phyloP scores from a whole-genome alignment of 352 stramenopile genomes.

The Globisporangium uncinulatum region DNA sequence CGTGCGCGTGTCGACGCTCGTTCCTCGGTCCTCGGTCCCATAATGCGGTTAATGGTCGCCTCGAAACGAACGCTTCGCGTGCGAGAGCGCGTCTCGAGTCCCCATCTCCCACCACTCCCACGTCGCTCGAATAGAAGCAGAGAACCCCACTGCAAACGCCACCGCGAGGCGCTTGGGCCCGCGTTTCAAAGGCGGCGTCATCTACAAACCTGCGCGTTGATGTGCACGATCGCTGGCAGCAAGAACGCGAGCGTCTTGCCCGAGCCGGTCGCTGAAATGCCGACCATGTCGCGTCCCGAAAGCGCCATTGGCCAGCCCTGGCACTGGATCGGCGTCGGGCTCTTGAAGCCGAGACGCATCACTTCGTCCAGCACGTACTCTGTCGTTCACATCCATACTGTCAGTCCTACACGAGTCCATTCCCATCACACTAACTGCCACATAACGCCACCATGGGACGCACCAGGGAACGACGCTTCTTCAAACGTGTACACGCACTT shows the following conservation, averaged over 20 bases:
- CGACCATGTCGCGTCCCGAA: slow-evolving; percentile 98
- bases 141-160: not conserved
- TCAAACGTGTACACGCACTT: slow-evolving; percentile 97
- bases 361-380: slow-evolving; percentile 98
- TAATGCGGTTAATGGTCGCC: too few species aligned
- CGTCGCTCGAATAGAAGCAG: slow-evolving; percentile 2
- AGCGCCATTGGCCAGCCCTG: slow-evolving; percentile 99
- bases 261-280: slow-evolving; percentile 96
- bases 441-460: not conserved
- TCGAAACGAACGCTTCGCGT: not conserved
- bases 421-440: too few species aligned
- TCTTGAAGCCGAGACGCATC: slow-evolving; percentile 95
- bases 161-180: not conserved
- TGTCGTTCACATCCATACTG: not conserved
- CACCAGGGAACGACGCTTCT: slow-evolving; percentile 87
- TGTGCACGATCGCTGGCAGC: slow-evolving; percentile 99
- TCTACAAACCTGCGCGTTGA: slow-evolving; percentile 97
- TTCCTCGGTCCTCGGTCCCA: too few species aligned
- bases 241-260: slow-evolving; percentile 98
- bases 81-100: not conserved
- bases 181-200: slow-evolving; percentile 16
- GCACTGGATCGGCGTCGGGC: slow-evolving; percentile 88
- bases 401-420: not conserved
- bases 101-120: not conserved
- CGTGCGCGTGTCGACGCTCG: too few species aligned